Conservation (phyloP, 2,329 filamentous ascomycete species). For the Xylaria sp. region DNA sequence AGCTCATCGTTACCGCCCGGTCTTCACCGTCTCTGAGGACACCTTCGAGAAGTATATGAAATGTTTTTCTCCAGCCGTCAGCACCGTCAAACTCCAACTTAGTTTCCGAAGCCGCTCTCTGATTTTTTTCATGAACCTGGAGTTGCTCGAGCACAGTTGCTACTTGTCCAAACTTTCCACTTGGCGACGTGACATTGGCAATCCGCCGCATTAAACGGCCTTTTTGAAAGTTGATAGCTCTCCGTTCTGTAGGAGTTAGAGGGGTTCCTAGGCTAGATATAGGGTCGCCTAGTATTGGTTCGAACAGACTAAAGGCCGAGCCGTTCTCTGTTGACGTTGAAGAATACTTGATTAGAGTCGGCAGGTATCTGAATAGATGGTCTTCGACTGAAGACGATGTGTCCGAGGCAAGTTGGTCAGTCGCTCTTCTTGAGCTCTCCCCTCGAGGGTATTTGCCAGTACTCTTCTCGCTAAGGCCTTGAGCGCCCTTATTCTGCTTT, state of each 20-base stretch:
- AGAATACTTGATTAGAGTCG: constrained; percentile 55
- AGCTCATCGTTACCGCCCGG: constrained; percentile 66
- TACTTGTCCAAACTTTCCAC: constrained; percentile 60
- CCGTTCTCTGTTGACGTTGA: constrained; percentile 44
- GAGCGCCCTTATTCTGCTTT: not conserved
- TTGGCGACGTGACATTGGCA: constrained; percentile 57
- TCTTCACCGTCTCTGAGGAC: constrained; percentile 70
- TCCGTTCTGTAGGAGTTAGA: constrained; percentile 51
- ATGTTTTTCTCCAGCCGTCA: constrained; percentile 65
- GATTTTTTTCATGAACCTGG: constrained; percentile 22
- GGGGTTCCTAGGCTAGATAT: constrained; percentile 52
- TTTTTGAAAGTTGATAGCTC: constrained; percentile 57
- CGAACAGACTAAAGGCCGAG: constrained; percentile 57
- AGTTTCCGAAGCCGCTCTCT: constrained; percentile 16
- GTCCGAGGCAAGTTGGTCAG: constrained; percentile 8
- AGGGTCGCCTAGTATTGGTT: constrained; percentile 51
- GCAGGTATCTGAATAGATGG: constrained; percentile 51
- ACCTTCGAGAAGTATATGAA: constrained; percentile 65
- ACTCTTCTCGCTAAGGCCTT: constrained; percentile 1
- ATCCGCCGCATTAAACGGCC: constrained; percentile 59
- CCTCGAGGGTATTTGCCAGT: not conserved
- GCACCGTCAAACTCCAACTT: constrained; percentile 43
- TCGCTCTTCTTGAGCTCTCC: not conserved
- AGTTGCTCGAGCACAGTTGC: constrained; percentile 49
- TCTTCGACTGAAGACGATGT: constrained; percentile 26